Base-by-base conservation (phyloP, 2,329 filamentous ascomycete species). In the Monosporascus sp. region DNA sequence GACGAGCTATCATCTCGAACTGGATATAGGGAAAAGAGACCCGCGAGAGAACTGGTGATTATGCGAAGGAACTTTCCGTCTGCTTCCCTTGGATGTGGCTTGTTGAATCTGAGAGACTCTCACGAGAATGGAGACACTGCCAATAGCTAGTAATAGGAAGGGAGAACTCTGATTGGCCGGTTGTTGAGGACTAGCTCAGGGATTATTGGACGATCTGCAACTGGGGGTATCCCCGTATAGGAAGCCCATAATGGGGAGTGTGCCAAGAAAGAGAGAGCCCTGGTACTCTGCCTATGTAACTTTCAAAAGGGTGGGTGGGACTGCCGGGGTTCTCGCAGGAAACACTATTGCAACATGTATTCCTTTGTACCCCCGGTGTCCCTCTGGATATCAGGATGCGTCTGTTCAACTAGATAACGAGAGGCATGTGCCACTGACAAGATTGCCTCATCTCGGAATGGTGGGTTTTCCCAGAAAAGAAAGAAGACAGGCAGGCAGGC, bases 391-490 rank as follows among this genome's bases (percentile, higher is more conserved):
- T 48, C 52, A 56, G 51, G 53, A 54, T 54, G 57, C 52, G 38
- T 55, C 52, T 51, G 50, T 62, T 52, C 55, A 54, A 63, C 58
- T 54, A 51, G 53, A 56, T 58, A 49, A 9, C 18, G n/a, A 28
- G 20, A 45, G 24, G 24, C 24, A 48, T 59, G 63, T 65, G 54
- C 56, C 49, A 63, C 63, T 60, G 57, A 53, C 60, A 55, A 64
- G 60, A 63, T 64, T 62, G 59, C 58, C 57, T 63, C 58, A 65
- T 65, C 58, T 63, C 59, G 57, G 55, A 51, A 56, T 50, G 54
- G 46, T 35, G 44, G 55, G 53, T 31, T 54, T 56, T 28, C 43
- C 56, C 50, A 61, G 61, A 59, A 57, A 51, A 60, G 51, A 54
- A 57, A 52, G 54, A 52, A 54, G 40, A 14, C 18, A 6, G 40